phyloP scores from a whole-genome alignment of 2,329 filamentous ascomycete genomes.

The Talaromyces albobiverticillius region DNA sequence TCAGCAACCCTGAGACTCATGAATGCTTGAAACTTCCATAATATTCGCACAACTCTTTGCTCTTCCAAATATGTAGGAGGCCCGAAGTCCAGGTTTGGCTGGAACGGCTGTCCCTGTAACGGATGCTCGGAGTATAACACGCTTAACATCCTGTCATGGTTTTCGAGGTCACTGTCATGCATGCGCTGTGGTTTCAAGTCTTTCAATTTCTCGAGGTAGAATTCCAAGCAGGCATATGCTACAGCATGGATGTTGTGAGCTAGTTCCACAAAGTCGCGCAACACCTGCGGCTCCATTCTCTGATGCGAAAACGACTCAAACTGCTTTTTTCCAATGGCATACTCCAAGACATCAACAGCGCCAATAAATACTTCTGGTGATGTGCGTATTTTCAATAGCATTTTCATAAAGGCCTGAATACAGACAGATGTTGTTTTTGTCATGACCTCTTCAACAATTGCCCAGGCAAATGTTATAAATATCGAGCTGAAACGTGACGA shows the following conservation, averaged over 20 bases:
- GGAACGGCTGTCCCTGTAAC: conserved; percentile 2
- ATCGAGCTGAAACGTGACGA: neutral
- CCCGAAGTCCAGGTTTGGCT: conserved; percentile 6
- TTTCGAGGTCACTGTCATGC: neutral
- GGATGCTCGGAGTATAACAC: neutral
- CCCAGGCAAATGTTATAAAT: neutral
- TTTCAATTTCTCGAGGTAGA: neutral
- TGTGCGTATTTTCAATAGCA: neutral
- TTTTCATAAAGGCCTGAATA: neutral
- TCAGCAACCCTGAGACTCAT: neutral
- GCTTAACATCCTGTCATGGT: neutral
- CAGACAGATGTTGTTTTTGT: neutral
- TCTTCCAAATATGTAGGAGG: conserved; percentile 4
- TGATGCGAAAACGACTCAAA: too few relatives aligned
- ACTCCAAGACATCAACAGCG: too few relatives aligned
- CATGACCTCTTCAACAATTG: neutral
- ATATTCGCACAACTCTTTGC: neutral
- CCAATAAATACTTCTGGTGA: too few relatives aligned
- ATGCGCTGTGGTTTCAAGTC: neutral
- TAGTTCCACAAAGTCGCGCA: neutral
- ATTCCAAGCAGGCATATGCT: neutral
- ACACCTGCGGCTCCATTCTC: neutral
- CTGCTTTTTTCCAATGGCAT: too few relatives aligned
- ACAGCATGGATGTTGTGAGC: neutral
- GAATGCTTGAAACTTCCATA: conserved; percentile 4